These are phyloP conservation scores for Apophysomyces variabilis DNA, from an alignment of 371 early-diverging fungal genomes.

Conservation along the genomic window DNA sequence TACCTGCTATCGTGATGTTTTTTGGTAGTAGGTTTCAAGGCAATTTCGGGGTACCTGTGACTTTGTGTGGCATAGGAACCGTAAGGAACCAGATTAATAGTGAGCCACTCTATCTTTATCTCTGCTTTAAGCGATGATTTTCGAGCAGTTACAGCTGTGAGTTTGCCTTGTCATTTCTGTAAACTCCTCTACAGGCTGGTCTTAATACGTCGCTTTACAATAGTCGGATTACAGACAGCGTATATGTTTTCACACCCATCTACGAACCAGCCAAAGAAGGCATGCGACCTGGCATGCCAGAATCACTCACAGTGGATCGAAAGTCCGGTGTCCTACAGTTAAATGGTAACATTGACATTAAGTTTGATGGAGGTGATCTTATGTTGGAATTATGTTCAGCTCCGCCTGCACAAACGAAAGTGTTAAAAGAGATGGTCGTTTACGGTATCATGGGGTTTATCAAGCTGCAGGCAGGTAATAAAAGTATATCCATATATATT, in stretches of 20 bases:
- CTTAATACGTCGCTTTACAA: background rate
- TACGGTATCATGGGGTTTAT: conserved; percentile 80
- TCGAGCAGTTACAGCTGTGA: conserved; percentile 41
- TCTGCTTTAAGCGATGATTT: conserved; percentile 18
- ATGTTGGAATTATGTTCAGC: conserved; percentile 17
- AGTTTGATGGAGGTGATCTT: background rate
- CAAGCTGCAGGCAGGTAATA: conserved; percentile 70
- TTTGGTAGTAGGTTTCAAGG: too few relatives aligned
- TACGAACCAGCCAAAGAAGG: conserved; percentile 39
- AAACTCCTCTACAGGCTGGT: background rate
- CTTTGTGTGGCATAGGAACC: too few relatives aligned
- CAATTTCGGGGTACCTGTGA: too few relatives aligned
- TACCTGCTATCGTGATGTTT: too few relatives aligned
- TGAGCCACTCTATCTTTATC: background rate
- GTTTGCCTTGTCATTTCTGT: background rate
- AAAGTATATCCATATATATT: background rate
- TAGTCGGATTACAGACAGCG: conserved; percentile 38
- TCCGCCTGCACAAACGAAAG: conserved; percentile 22
- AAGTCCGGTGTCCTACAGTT: conserved; percentile 39
- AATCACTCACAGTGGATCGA: conserved; percentile 40
- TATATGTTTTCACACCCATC: conserved; percentile 44
- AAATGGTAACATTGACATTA: conserved; percentile 29
- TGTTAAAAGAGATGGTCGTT: conserved; percentile 29
- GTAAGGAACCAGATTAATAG: too few relatives aligned
- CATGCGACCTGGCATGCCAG: conserved; percentile 5